Base-by-base conservation (phyloP, 495 filamentous ascomycete genomes). In the Neurospora terricola region DNA sequence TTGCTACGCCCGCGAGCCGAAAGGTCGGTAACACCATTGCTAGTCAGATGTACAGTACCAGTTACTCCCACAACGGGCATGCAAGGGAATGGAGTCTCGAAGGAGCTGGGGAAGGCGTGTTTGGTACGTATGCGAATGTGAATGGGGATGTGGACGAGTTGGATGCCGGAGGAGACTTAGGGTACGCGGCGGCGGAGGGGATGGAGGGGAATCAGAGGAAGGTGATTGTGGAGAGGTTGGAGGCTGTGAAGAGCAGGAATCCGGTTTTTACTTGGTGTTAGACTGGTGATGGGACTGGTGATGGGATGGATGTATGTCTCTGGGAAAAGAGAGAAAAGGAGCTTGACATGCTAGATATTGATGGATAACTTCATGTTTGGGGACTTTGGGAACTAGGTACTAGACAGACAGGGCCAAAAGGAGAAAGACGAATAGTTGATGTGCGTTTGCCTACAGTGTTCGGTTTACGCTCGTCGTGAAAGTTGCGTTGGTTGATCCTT, bases 211-310 rank as follows among this genome's bases (percentile, higher is more conserved):
- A 92, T 72, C 88, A 91, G 80, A 88, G 94, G 73, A 94, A 94
- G 82, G 96, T 99, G 48, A 98, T 98, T 85, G 95, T 98, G 45
- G 96, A 99, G 84, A 84, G 96, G 77, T 79, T 99, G 71, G 96
- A 98, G 84, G 91, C 94, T 69, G 95, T 99, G 38, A 98, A 98
- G 85, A 91, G 89, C 81, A 93, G 91, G 81, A 96, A 96, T 80
- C 96, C 96, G 18, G 93, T 99, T 16, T 99, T 99, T 82, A 97
- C 92, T 45, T 99, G 96, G 93, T 99, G 96, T 87, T 98, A 84
- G 7, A 9, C 34, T 3, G 42, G 18, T 43, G 7, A 43, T 43
- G 18, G 8, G n/a, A n/a, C n/a, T n/a, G n/a, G n/a, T n/a, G n/a
- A n/a, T n/a, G n/a, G 42, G 1, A 34, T 3, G 40, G 18, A 8